Percentiles rank a stretch among this genome's conserved stretches.
Conservation (phyloP, 1,284 basidiomycete species). For the Phellinidium pouzarii region DNA sequence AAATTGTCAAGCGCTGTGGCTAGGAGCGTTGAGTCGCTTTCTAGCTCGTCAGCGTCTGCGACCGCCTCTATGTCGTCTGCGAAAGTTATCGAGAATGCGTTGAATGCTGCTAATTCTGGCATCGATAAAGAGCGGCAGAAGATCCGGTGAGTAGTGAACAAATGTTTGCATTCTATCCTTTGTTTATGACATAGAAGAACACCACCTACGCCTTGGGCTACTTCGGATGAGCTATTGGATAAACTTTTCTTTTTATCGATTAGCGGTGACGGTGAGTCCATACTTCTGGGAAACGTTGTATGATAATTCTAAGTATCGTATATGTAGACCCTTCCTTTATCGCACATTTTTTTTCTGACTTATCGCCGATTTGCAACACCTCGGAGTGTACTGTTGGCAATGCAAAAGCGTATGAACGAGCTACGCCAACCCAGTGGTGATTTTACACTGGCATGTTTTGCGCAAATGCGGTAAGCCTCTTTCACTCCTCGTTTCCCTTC, state of each 20-base stretch:
- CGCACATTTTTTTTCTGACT: slow-evolving; percentile 70
- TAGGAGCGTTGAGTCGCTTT: slow-evolving; percentile 8
- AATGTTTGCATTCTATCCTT: background rate
- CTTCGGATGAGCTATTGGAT: slow-evolving; percentile 67
- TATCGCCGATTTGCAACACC: slow-evolving; percentile 75
- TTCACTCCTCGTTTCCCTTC: background rate
- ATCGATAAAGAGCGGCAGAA: slow-evolving; percentile 13
- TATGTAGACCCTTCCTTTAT: slow-evolving; percentile 63
- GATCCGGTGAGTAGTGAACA: slow-evolving; percentile 21
- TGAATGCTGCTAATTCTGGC: background rate
- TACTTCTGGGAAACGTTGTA: slow-evolving; percentile 9
- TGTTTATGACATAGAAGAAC: background rate
- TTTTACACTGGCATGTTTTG: slow-evolving; percentile 76
- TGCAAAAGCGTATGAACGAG: slow-evolving; percentile 77
- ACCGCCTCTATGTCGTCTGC: background rate
- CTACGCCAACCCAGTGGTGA: slow-evolving; percentile 57
- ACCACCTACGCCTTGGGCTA: slow-evolving; percentile 62
- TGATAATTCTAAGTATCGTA: slow-evolving; percentile 6
- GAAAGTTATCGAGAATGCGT: background rate
- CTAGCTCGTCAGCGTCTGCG: background rate
- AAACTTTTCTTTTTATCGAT: slow-evolving; percentile 69
- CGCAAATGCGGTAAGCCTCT: slow-evolving; percentile 64
- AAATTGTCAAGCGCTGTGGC: slow-evolving; percentile 6
- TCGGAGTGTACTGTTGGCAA: slow-evolving; percentile 66
- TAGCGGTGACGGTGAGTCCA: slow-evolving; percentile 64